Conservation (phyloP, 768 basidiomycete species). For the Mycena floridula region DNA sequence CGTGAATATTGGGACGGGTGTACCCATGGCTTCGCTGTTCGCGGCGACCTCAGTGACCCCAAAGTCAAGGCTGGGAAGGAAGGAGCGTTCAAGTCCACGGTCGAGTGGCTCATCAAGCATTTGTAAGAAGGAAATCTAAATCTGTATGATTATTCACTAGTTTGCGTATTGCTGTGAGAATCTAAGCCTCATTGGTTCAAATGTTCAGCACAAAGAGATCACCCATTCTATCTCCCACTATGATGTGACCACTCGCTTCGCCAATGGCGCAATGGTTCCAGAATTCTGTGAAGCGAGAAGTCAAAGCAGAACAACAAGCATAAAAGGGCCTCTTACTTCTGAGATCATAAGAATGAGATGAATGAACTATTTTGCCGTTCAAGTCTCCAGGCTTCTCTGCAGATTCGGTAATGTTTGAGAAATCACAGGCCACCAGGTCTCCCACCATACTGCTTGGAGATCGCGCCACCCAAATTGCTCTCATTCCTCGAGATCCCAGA, state of each 20-base stretch:
- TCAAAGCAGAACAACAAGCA: neutral
- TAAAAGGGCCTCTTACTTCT: slow-evolving; percentile 24
- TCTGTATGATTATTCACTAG: neutral
- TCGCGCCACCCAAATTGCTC: slow-evolving; percentile 54
- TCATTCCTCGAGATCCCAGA: slow-evolving; percentile 41
- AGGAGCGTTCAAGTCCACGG: slow-evolving; percentile 50
- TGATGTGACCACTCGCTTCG: slow-evolving; percentile 37
- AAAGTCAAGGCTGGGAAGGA: slow-evolving; percentile 57
- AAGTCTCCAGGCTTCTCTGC: slow-evolving; percentile 8
- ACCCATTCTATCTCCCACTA: slow-evolving; percentile 35
- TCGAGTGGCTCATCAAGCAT: slow-evolving; percentile 46
- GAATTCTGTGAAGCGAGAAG: slow-evolving; percentile 28
- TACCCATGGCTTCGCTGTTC: slow-evolving; percentile 48
- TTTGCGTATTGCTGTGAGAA: slow-evolving; percentile 5
- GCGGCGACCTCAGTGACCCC: slow-evolving; percentile 42
- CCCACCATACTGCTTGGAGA: slow-evolving; percentile 33
- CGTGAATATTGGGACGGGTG: slow-evolving; percentile 42
- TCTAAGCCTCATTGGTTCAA: neutral
- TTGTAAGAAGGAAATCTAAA: slow-evolving; percentile 8
- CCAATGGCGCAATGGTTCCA: slow-evolving; percentile 38
- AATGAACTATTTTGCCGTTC: slow-evolving; percentile 24
- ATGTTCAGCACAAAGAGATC: slow-evolving; percentile 27
- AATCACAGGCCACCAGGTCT: slow-evolving; percentile 36
- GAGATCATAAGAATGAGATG: slow-evolving; percentile 30
- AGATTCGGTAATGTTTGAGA: neutral